Evolutionary conservation across 2,329 filamentous ascomycete genomes (phyloP).

Genomic region (Epichloe gansuensis): DNA sequence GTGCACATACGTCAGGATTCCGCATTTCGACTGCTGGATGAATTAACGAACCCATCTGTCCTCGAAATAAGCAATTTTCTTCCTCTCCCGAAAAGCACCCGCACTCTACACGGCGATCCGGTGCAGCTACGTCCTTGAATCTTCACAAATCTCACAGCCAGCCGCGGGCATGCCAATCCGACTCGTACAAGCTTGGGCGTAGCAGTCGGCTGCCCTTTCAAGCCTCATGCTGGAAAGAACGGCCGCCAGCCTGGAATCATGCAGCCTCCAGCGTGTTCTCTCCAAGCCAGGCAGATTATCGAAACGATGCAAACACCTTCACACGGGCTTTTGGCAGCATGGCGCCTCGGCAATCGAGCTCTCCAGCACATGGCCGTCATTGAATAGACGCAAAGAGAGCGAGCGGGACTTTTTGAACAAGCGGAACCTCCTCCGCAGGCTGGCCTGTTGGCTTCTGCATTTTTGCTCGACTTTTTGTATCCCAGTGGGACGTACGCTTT

Average conservation of each 20-base stretch:
- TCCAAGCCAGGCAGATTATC: conserved; percentile 24
- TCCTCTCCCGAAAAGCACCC: background rate
- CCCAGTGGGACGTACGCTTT: conserved; percentile 32
- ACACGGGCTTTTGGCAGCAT: conserved; percentile 42
- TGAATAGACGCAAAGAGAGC: conserved; percentile 15
- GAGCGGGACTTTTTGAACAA: conserved; percentile 9
- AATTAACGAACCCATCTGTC: background rate
- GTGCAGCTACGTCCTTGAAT: background rate
- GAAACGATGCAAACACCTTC: conserved; percentile 31
- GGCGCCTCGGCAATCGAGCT: conserved; percentile 38
- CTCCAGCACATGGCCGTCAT: conserved; percentile 28
- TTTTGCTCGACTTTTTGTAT: conserved; percentile 46
- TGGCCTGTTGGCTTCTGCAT: conserved; percentile 31
- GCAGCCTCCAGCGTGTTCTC: conserved; percentile 40
- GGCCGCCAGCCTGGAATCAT: conserved; percentile 42
- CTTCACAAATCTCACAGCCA: background rate
- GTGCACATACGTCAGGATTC: too few species aligned
- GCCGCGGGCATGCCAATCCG: conserved; percentile 14
- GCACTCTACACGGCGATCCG: background rate
- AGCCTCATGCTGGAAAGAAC: conserved; percentile 46
- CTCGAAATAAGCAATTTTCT: background rate
- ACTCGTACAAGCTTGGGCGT: conserved; percentile 7
- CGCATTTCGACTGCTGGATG: background rate
- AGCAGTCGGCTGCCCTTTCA: conserved; percentile 8
- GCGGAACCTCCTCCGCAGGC: conserved; percentile 13